A percentile compares a stretch with the other conserved stretches of the same genome.
phyloP scores from a whole-genome alignment of 129 eudicot genomes.

The Deinandra increscens region DNA sequence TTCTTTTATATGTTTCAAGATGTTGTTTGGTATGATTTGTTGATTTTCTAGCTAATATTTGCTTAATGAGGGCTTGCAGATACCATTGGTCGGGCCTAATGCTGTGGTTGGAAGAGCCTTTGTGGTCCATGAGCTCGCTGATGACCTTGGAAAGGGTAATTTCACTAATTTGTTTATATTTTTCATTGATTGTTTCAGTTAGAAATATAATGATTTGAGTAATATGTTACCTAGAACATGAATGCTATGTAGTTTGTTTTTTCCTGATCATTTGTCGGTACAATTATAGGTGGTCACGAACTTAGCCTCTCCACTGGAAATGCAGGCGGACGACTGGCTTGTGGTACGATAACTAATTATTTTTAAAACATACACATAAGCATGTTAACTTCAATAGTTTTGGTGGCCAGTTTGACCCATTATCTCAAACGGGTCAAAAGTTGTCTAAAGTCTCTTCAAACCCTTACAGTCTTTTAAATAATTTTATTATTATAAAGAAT shows the following conservation, averaged over 20 bases:
- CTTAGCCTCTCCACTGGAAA: conserved; percentile 93
- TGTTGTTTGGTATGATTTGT: conserved; percentile 5
- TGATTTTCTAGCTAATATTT: conserved; percentile 10
- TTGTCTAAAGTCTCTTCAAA: background rate
- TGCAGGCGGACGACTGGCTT: conserved; percentile 96
- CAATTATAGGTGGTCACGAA: conserved; percentile 76
- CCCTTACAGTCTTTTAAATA: background rate
- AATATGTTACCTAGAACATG: background rate
- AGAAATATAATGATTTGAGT: background rate
- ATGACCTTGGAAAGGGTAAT: conserved; percentile 98
- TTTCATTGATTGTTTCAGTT: background rate
- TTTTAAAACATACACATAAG: background rate
- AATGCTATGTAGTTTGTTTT: conserved; percentile 3
- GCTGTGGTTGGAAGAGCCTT: conserved; percentile 93
- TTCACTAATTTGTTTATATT: too few species aligned
- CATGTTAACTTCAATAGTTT: background rate
- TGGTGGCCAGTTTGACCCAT: background rate
- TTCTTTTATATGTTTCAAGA: background rate
- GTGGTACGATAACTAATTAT: conserved; percentile 52
- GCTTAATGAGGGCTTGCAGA: conserved; percentile 43
- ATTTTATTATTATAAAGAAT: background rate
- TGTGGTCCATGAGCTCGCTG: conserved; percentile 92
- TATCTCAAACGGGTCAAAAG: background rate
- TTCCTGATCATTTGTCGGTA: conserved; percentile 19
- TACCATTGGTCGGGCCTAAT: conserved; percentile 83